These are phyloP conservation scores for Acacia pycnantha DNA, from an alignment of 331 rosid species.

Conservation along the genomic window DNA sequence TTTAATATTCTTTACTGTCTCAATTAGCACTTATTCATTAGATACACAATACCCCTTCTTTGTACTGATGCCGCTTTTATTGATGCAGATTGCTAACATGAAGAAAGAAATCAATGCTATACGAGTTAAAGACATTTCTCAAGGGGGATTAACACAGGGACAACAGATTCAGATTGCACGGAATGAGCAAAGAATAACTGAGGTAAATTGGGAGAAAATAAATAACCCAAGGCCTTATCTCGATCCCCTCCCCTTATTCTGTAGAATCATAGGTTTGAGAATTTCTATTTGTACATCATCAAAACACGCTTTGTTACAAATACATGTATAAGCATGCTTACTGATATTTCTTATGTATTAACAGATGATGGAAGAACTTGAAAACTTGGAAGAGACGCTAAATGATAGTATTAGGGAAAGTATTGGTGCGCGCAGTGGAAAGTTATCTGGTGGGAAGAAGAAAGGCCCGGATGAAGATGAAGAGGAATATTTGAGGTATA, in stretches of 20 bases:
- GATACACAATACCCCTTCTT: not conserved
- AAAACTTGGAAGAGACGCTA: conserved; percentile 93
- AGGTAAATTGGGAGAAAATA: conserved; percentile 53
- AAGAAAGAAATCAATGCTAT: conserved; percentile 95
- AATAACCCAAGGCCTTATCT: conserved; percentile 5
- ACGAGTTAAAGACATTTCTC: conserved; percentile 92
- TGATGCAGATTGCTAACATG: conserved; percentile 80
- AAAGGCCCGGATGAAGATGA: conserved; percentile 75
- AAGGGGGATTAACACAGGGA: conserved; percentile 97
- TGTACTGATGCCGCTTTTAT: conserved; percentile 15
- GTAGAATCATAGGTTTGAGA: conserved; percentile 11
- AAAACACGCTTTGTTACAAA: not conserved
- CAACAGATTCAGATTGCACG: conserved; percentile 97
- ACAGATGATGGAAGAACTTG: conserved; percentile 90
- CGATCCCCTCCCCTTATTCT: conserved; percentile 15
- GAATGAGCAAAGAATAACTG: conserved; percentile 90
- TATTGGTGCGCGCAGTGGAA: conserved; percentile 81
- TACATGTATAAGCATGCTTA: not conserved
- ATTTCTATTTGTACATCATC: not conserved
- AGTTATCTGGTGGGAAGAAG: conserved; percentile 61
- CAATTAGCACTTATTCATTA: not conserved
- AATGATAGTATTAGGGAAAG: conserved; percentile 95
- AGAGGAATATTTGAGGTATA: conserved; percentile 72
- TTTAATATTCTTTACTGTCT: not conserved
- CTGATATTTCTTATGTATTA: conserved; percentile 15